Conservation (phyloP, 2,329 filamentous ascomycete genomes). For the Neopestalotiopsis rosae region DNA sequence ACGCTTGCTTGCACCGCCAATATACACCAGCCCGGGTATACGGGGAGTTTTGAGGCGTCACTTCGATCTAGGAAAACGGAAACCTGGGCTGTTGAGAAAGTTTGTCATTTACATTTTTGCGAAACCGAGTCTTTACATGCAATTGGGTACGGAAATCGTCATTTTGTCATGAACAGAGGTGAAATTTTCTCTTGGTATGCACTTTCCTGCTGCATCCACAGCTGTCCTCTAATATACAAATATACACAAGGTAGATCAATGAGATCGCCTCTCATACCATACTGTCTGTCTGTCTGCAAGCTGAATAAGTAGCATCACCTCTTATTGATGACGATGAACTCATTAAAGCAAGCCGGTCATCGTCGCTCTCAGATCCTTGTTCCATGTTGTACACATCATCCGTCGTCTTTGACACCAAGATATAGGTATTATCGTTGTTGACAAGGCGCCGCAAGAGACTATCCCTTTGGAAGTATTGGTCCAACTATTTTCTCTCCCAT, state of each 20-base stretch:
- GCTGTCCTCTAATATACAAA: slow-evolving; percentile 4
- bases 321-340: not conserved
- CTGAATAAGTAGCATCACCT: not conserved
- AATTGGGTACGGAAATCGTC: not conserved
- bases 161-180: slow-evolving; percentile 6
- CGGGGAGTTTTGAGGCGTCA: slow-evolving; percentile 2
- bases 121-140: not conserved
- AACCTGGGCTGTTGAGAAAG: not conserved
- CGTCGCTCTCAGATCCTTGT: not conserved
- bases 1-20: not conserved
- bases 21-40: not conserved
- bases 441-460: not conserved
- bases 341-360: not conserved
- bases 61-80: not conserved
- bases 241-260: slow-evolving; percentile 6
- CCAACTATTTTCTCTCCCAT: not conserved
- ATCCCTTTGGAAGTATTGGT: not conserved
- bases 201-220: not conserved
- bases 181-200: slow-evolving; percentile 5
- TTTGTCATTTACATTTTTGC: not conserved
- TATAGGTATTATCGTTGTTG: not conserved
- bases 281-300: not conserved
- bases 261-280: not conserved
- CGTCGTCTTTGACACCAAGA: not conserved
- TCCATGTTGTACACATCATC: not conserved